Conservation (phyloP, 129 eudicot genomes). For the Sambucus nigra region DNA sequence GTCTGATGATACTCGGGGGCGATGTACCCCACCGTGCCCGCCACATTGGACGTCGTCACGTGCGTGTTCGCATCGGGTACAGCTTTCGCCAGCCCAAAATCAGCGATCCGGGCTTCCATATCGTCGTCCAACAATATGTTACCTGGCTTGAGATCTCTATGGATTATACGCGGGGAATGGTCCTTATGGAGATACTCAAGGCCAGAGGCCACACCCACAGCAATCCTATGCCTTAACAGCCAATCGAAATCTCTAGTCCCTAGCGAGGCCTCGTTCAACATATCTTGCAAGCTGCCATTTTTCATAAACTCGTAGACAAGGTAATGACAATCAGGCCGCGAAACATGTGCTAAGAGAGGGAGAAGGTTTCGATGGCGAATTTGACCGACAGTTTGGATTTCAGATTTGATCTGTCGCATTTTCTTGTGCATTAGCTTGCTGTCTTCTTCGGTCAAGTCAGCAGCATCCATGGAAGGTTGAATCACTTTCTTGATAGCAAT, state of each 20-base stretch:
- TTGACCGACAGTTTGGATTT: slow-evolving; percentile 76
- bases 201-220: slow-evolving; percentile 71
- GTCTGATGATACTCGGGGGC: slow-evolving; percentile 95
- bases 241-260: slow-evolving; percentile 61
- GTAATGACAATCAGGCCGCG: slow-evolving; percentile 69
- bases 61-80: slow-evolving; percentile 72
- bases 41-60: slow-evolving; percentile 56
- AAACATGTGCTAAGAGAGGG: slow-evolving; percentile 65
- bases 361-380: slow-evolving; percentile 80
- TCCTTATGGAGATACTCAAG: slow-evolving; percentile 66
- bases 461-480: slow-evolving; percentile 59
- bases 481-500: slow-evolving; percentile 74
- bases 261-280: slow-evolving; percentile 32
- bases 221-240: slow-evolving; percentile 44
- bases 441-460: slow-evolving; percentile 66
- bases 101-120: slow-evolving; percentile 91
- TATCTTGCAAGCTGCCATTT: slow-evolving; percentile 77
- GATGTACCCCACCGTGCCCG: slow-evolving; percentile 80
- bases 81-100: slow-evolving; percentile 85
- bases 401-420: slow-evolving; percentile 75
- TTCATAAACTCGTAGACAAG: slow-evolving; percentile 84
- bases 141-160: slow-evolving; percentile 84
- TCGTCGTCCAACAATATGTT: slow-evolving; percentile 79
- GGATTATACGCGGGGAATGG: slow-evolving; percentile 61
- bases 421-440: slow-evolving; percentile 56